A percentile compares a stretch with the other conserved stretches of the same genome.
phyloP scores from a whole-genome alignment of 2,329 filamentous ascomycete genomes.

The Xylariaceae sp. region DNA sequence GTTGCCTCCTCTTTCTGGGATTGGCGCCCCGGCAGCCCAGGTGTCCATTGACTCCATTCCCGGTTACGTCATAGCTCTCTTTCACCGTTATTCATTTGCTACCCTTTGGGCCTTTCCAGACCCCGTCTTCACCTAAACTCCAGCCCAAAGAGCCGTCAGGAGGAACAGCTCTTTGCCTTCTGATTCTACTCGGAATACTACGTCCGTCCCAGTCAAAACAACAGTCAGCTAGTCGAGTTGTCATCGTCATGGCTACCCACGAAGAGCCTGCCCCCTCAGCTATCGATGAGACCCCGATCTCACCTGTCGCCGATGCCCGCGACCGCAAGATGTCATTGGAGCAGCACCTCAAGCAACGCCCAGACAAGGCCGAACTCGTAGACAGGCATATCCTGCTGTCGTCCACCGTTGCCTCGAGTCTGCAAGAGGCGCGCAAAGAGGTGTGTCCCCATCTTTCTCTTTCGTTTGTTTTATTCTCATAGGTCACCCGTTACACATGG shows the following conservation, averaged over 20 bases:
- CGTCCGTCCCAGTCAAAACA: neutral
- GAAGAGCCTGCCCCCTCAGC: slow-evolving; percentile 17
- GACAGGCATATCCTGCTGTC: slow-evolving; percentile 85
- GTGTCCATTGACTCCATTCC: too few relatives aligned
- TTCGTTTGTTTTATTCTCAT: neutral
- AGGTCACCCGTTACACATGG: too few relatives aligned
- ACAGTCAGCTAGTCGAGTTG: neutral
- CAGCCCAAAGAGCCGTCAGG: too few relatives aligned
- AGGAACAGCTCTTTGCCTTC: too few relatives aligned
- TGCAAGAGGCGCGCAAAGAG: slow-evolving; percentile 76
- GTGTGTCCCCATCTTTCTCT: slow-evolving; percentile 32
- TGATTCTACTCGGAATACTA: neutral
- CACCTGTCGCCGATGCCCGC: slow-evolving; percentile 41
- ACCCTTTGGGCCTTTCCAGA: too few relatives aligned
- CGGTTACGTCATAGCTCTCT: too few relatives aligned
- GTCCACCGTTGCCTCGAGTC: slow-evolving; percentile 68
- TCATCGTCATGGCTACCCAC: slow-evolving; percentile 33
- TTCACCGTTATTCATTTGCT: too few relatives aligned
- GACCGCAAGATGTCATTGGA: slow-evolving; percentile 65
- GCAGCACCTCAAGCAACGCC: slow-evolving; percentile 66
- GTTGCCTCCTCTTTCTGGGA: too few relatives aligned
- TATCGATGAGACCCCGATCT: slow-evolving; percentile 56
- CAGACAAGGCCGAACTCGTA: slow-evolving; percentile 69
- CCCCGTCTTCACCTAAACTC: too few relatives aligned
- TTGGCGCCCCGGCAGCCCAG: too few relatives aligned